Evolutionary conservation across 2,329 filamentous ascomycete species (phyloP).

Genomic region (Penicillium sp.): DNA sequence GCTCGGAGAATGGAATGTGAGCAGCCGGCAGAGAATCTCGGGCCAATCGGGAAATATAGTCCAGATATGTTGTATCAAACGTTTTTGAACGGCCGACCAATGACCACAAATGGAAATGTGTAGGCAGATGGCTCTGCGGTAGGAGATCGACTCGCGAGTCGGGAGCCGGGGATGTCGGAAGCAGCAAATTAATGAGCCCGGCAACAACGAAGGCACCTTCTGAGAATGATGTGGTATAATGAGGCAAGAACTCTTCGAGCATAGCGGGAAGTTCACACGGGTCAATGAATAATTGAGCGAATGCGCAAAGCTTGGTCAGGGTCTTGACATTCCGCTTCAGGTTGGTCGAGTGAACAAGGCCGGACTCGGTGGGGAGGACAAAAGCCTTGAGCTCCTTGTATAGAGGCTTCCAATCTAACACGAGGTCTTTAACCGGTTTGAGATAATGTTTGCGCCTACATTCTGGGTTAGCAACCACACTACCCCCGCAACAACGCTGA

Average conservation of each 20-base stretch:
- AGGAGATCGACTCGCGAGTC: conserved; percentile 71
- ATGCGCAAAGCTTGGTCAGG: conserved; percentile 83
- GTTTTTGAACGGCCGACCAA: conserved; percentile 84
- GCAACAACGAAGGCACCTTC: conserved; percentile 92
- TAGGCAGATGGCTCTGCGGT: conserved; percentile 85
- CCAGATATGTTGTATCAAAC: conserved; percentile 83
- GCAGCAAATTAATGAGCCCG: conserved; percentile 78
- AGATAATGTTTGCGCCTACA: conserved; percentile 90
- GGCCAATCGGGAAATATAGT: conserved; percentile 83
- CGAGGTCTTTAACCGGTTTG: conserved; percentile 83
- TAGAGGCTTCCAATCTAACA: conserved; percentile 87
- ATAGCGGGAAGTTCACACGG: conserved; percentile 79
- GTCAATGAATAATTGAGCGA: conserved; percentile 90
- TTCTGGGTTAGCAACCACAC: conserved; percentile 21
- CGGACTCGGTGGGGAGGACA: conserved; percentile 80
- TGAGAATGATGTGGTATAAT: conserved; percentile 89
- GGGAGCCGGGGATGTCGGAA: conserved; percentile 76
- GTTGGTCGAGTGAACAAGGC: conserved; percentile 61
- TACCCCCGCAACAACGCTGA: background rate
- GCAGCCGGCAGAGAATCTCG: conserved; percentile 75
- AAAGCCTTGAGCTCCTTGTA: conserved; percentile 91
- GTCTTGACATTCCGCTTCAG: conserved; percentile 68
- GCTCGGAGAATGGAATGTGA: conserved; percentile 76
- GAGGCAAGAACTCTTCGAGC: conserved; percentile 76
- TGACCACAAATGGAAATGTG: conserved; percentile 95